A percentile compares a stretch with the other conserved stretches of the same genome.
These are phyloP conservation scores for Lipomyces yarrowii DNA, from an alignment of 1,139 yeast genomes.

Conservation along the genomic window DNA sequence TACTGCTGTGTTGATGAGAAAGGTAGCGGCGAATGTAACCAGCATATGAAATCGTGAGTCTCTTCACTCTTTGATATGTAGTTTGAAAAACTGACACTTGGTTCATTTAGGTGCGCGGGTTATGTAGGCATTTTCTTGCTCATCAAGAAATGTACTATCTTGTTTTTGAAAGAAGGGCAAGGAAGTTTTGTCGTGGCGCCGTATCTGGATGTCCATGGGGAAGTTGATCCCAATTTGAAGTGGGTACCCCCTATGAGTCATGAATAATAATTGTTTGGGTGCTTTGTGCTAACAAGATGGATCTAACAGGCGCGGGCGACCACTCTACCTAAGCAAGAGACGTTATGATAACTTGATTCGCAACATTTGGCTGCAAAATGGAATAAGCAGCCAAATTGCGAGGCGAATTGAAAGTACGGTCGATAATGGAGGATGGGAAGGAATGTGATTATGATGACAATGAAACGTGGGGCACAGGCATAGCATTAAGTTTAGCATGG, in stretches of 20 bases:
- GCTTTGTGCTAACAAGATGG: slow-evolving; percentile 21
- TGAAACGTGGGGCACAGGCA: neutral
- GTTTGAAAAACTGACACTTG: neutral
- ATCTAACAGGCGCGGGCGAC: slow-evolving; percentile 60
- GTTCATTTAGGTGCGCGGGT: slow-evolving; percentile 50
- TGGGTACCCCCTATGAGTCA: slow-evolving; percentile 14
- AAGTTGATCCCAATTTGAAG: slow-evolving; percentile 67
- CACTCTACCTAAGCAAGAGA: slow-evolving; percentile 63
- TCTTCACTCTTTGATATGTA: slow-evolving; percentile 45
- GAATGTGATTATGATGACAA: slow-evolving; percentile 52
- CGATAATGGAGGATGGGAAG: slow-evolving; percentile 97
- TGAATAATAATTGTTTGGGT: neutral
- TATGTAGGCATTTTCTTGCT: slow-evolving; percentile 77
- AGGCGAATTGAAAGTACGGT: slow-evolving; percentile 74
- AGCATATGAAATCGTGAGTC: slow-evolving; percentile 41
- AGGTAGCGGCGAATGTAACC: slow-evolving; percentile 44
- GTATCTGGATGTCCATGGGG: slow-evolving; percentile 85
- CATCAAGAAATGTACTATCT: slow-evolving; percentile 72
- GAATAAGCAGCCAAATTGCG: slow-evolving; percentile 74
- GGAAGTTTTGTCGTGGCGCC: slow-evolving; percentile 90
- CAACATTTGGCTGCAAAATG: slow-evolving; percentile 77
- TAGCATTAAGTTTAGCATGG: neutral
- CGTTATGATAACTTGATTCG: slow-evolving; percentile 70
- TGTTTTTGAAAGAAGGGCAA: slow-evolving; percentile 64
- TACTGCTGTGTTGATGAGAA: slow-evolving; percentile 49